Conservation (phyloP, 1,284 basidiomycete genomes). For the Coniferiporia weirii region DNA sequence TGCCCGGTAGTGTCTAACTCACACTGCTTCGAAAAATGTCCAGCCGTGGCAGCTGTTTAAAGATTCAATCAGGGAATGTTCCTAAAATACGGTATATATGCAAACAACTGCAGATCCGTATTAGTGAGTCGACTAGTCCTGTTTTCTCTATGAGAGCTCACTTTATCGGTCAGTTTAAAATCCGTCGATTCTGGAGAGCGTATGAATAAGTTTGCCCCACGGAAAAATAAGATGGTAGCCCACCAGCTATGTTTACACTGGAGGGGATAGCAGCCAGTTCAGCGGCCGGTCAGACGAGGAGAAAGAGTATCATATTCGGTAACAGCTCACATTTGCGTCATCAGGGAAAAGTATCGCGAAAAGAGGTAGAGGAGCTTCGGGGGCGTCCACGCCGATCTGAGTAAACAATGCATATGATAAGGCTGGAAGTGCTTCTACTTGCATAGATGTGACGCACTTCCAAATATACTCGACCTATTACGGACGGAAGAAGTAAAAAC, state of each 20-base stretch:
- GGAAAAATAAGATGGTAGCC: neutral
- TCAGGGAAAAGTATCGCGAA: constrained; percentile 3
- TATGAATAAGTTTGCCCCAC: neutral
- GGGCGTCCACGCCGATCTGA: constrained; percentile 3
- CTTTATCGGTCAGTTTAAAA: neutral
- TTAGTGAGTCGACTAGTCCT: neutral
- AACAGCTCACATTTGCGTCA: constrained; percentile 4
- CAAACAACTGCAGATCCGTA: neutral
- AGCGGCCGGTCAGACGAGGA: neutral
- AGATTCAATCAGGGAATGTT: neutral
- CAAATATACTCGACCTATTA: constrained; percentile 5
- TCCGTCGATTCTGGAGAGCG: neutral
- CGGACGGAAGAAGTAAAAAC: no score
- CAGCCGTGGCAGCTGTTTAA: neutral
- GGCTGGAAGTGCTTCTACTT: neutral
- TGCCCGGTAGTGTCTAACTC: neutral
- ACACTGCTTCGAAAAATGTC: constrained; percentile 6
- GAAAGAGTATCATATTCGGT: no score
- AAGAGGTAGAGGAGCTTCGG: constrained; percentile 9
- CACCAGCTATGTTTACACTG: neutral
- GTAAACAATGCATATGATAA: neutral
- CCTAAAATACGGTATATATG: neutral
- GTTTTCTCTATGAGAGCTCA: neutral
- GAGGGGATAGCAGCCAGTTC: neutral
- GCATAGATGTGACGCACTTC: neutral